phyloP scores from a whole-genome alignment of 2,329 filamentous ascomycete species.

The Colletotrichum truncatum region DNA sequence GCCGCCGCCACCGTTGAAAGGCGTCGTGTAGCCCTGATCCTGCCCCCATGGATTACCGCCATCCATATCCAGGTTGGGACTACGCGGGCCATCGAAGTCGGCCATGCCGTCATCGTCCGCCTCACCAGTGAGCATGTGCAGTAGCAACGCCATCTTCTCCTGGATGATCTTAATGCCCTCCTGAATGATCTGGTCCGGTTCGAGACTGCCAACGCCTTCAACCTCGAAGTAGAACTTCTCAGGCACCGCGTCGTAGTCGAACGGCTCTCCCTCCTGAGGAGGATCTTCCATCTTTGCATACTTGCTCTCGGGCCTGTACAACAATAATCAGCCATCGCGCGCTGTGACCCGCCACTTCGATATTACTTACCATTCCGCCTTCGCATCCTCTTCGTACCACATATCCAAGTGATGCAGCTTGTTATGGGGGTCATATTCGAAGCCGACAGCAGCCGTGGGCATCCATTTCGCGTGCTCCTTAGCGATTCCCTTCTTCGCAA shows the following conservation, averaged over 20 bases:
- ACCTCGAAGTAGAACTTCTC: conserved; percentile 92
- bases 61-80: conserved; percentile 70
- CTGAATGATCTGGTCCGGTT: conserved; percentile 89
- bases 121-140: conserved; percentile 68
- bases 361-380: conserved; percentile 80
- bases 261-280: conserved; percentile 82
- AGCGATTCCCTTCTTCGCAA: conserved; percentile 97
- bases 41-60: conserved; percentile 63
- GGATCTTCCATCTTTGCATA: conserved; percentile 84
- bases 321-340: conserved; percentile 36
- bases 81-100: conserved; percentile 71
- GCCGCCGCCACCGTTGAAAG: conserved; percentile 66
- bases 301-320: conserved; percentile 78
- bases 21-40: conserved; percentile 74
- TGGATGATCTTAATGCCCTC: conserved; percentile 90
- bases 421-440: conserved; percentile 98
- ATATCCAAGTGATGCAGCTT: conserved; percentile 91
- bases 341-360: neutral
- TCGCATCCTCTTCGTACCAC: conserved; percentile 91
- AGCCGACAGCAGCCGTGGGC: conserved; percentile 89
- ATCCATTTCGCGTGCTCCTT: conserved; percentile 99
- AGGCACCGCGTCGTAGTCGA: conserved; percentile 90
- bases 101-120: conserved; percentile 66
- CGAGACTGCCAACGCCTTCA: conserved; percentile 86
- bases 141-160: conserved; percentile 85